Base-by-base conservation (phyloP, 2,329 filamentous ascomycete species). In the Penicillium sp. region DNA sequence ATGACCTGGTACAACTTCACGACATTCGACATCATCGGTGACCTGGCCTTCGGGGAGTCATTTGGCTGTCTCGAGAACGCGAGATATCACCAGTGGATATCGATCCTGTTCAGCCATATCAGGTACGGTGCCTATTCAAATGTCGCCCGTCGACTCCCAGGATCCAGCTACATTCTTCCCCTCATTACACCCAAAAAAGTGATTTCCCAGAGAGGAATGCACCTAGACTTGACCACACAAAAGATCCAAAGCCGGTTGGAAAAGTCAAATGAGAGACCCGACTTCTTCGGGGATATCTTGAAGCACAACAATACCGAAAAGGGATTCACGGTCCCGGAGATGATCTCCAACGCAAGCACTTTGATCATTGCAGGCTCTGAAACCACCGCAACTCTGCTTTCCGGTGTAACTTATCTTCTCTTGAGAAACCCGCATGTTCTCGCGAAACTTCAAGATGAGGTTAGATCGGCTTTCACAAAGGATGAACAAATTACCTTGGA, bases 371-470 rank as follows among this genome's bases (percentile, higher is more conserved):
- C 36, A 40, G 79, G 79, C 0, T 74, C 69, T 1, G 78, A 81
- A 51, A 81, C 79, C 0, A 81, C 78, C 0, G 77, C 79, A 0
- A 80, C 78, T 0, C 57, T 74, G 0, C 66, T 81, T 1, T 67
- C 71, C 0, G 79, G 77, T 0, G 64, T 68, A 0, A 77, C 76
- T 0, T 81, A 73, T 48, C 66, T 76, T 1, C 62, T 83, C 0
- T 58, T 77, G 27, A 61, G 45, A 5, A 70, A 74, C 40, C 76
- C 75, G 0, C 49, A 61, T 0, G 62, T 59, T 0, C 55, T 76
- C 6, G 49, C 62, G 55, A 75, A 66, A 42, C 52, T 79, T 2
- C 61, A 63, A 1, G 14, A 67, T 0, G 79, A 82, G 58, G 64
- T 82, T 3, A 71, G 77, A 1, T 58, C 62, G 0, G 18, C 65